Evolutionary conservation across 257 asterid species (phyloP).

Genomic region (Capsicum chinense): DNA sequence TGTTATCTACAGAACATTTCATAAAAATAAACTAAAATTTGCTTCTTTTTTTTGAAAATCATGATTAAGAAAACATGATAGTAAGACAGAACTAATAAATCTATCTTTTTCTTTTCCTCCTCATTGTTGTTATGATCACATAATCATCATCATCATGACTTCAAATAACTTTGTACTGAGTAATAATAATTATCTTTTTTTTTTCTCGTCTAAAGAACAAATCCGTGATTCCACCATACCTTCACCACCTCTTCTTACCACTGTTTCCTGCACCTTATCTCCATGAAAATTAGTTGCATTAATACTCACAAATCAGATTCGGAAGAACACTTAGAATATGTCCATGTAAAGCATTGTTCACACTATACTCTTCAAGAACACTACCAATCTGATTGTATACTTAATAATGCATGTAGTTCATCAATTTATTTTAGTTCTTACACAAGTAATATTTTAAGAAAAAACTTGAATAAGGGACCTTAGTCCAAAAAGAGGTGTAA

Average conservation of each 20-base stretch:
- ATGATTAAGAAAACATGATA: conserved; percentile 28
- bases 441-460: neutral
- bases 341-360: conserved; percentile 26
- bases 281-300: conserved; percentile 37
- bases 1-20: neutral
- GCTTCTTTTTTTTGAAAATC: neutral
- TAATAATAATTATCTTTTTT: conserved; percentile 40
- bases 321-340: conserved; percentile 46
- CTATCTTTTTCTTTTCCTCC: neutral
- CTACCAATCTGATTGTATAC: conserved; percentile 16
- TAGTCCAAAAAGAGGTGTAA: conserved; percentile 16
- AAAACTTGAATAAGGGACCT: conserved; percentile 24
- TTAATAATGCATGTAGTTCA: neutral
- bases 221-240: conserved; percentile 77
- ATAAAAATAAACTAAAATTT: neutral
- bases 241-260: conserved; percentile 47
- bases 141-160: conserved; percentile 38
- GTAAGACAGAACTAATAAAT: neutral
- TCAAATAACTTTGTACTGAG: conserved; percentile 34
- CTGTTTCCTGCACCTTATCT: conserved; percentile 42
- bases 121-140: conserved; percentile 40
- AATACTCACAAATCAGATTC: conserved; percentile 44
- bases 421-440: no score
- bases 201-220: conserved; percentile 62
- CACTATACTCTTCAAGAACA: conserved; percentile 36